Evolutionary conservation across 1,284 basidiomycete species (phyloP).

Genomic region (Leucoagaricus sp.): DNA sequence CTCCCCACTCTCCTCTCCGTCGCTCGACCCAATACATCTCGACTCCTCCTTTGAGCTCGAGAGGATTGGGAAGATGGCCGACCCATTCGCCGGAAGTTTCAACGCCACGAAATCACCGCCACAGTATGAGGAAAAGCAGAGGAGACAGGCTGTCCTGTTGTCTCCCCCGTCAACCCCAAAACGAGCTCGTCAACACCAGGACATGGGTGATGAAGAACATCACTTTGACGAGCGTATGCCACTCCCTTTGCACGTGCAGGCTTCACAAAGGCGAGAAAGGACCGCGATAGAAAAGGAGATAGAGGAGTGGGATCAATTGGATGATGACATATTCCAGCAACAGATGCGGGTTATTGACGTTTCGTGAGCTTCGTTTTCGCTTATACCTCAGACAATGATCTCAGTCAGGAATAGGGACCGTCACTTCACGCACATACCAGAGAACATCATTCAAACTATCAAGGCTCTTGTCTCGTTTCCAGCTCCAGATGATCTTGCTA

Average conservation of each 20-base stretch:
- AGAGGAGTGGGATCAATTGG: constrained; percentile 12
- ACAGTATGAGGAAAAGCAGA: constrained; percentile 19
- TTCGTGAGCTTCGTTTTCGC: constrained; percentile 6
- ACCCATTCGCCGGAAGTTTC: constrained; percentile 38
- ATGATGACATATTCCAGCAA: constrained; percentile 9
- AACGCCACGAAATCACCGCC: constrained; percentile 20
- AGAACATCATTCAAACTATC: constrained; percentile 11
- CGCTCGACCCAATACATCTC: constrained; percentile 18
- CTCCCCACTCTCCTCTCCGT: constrained; percentile 40
- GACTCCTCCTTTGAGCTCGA: constrained; percentile 8
- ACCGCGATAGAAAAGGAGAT: constrained; percentile 5
- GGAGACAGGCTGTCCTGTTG: constrained; percentile 7
- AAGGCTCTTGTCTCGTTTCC: constrained; percentile 11
- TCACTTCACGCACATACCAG: constrained; percentile 12
- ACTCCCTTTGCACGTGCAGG: constrained; percentile 9
- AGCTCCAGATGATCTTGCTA: constrained; percentile 9
- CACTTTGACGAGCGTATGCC: constrained; percentile 12
- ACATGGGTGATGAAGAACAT: constrained; percentile 10
- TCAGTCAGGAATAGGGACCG: constrained; percentile 8
- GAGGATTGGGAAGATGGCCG: constrained; percentile 17
- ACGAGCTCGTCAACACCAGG: constrained; percentile 5
- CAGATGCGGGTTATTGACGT: constrained; percentile 12
- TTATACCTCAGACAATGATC: neutral
- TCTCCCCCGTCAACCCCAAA: constrained; percentile 14
- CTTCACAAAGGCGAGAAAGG: constrained; percentile 10